A percentile compares a stretch with the other conserved stretches of the same genome.
These are phyloP conservation scores for Termitomyces sp. DNA, from an alignment of 768 basidiomycete species.

Conservation along the genomic window DNA sequence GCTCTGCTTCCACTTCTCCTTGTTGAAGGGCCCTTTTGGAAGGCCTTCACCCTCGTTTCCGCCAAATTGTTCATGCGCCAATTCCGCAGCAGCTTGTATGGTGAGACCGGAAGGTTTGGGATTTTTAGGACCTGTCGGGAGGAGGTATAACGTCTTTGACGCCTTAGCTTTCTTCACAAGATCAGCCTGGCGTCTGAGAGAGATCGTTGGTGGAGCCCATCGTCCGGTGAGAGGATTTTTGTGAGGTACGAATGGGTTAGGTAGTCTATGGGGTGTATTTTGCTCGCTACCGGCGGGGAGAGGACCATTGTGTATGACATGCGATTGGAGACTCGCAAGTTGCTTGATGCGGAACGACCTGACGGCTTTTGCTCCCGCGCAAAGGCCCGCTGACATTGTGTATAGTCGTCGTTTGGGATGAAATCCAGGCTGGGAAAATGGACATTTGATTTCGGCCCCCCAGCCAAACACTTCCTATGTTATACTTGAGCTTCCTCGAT, in stretches of 20 bases:
- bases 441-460: neutral
- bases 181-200: slow-evolving; percentile 71
- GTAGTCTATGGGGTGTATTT: slow-evolving; percentile 23
- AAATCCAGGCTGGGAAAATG: neutral
- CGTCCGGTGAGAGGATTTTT: slow-evolving; percentile 52
- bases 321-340: slow-evolving; percentile 23
- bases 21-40: slow-evolving; percentile 1
- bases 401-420: neutral
- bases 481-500: too few relatives aligned
- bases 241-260: slow-evolving; percentile 70
- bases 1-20: slow-evolving; percentile 2
- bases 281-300: slow-evolving; percentile 22
- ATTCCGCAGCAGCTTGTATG: neutral
- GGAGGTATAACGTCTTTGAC: slow-evolving; percentile 44
- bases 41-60: slow-evolving; percentile 2
- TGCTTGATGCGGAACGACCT: slow-evolving; percentile 42
- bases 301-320: slow-evolving; percentile 33
- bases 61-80: slow-evolving; percentile 7
- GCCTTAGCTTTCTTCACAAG: slow-evolving; percentile 66
- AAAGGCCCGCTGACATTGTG: slow-evolving; percentile 9
- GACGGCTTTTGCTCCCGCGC: slow-evolving; percentile 21
- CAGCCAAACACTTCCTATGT: neutral
- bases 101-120: slow-evolving; percentile 5
- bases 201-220: slow-evolving; percentile 69
- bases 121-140: slow-evolving; percentile 66